phyloP scores from a whole-genome alignment of 148 eudicot species.

The Pouteria glomerata region DNA sequence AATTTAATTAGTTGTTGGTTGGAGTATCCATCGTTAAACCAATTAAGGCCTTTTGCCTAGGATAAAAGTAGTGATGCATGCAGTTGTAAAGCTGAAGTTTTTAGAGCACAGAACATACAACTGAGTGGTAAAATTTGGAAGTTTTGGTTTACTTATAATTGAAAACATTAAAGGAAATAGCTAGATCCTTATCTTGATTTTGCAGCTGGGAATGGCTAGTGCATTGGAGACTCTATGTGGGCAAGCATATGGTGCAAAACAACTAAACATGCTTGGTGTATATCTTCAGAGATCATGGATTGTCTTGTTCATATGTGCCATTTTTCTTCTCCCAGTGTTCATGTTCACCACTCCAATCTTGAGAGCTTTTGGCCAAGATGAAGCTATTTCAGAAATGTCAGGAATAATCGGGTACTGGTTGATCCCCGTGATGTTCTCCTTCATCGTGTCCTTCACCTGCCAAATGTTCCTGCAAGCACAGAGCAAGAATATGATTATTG shows the following conservation, averaged over 20 bases:
- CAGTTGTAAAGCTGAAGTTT: too few species aligned
- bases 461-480: slow-evolving; percentile 13
- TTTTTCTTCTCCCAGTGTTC: slow-evolving; percentile 5
- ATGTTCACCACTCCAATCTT: slow-evolving; percentile 1
- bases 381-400: neutral
- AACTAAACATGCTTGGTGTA: slow-evolving; percentile 28
- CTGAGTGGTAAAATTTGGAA: neutral
- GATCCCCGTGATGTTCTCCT: slow-evolving; percentile 1
- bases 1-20: too few species aligned
- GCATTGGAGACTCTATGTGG: slow-evolving; percentile 42
- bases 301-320: neutral
- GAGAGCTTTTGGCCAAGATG: slow-evolving; percentile 9
- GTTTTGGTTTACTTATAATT: neutral
- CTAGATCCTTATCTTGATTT: neutral
- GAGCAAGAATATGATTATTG: slow-evolving; percentile 13
- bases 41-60: too few species aligned
- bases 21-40: too few species aligned
- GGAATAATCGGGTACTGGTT: neutral
- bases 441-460: slow-evolving; percentile 7
- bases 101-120: neutral
- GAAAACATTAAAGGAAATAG: neutral
- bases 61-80: too few species aligned
- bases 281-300: slow-evolving; percentile 27
- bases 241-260: slow-evolving; percentile 40
- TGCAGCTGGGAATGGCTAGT: slow-evolving; percentile 37